phyloP scores from a whole-genome alignment of 2,329 filamentous ascomycete genomes.

The Scytalidium lignicola region DNA sequence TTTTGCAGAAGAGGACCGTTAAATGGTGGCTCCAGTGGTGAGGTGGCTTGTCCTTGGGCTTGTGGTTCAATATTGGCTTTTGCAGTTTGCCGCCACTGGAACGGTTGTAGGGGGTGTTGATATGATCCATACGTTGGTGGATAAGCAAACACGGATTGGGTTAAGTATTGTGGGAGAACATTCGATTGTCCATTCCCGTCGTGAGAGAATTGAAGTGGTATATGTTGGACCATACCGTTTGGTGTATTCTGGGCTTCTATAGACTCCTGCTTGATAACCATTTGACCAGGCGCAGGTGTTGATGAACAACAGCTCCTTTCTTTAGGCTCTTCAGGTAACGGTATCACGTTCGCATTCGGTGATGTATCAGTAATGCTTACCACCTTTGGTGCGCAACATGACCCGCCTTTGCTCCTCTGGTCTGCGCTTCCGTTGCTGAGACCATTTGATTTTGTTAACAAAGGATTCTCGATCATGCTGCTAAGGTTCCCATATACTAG shows the following conservation, averaged over 20 bases:
- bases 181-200: conserved; percentile 10
- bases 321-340: conserved; percentile 13
- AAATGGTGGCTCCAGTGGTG: conserved; percentile 10
- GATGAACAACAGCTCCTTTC: conserved; percentile 34
- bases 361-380: conserved; percentile 16
- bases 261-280: conserved; percentile 12
- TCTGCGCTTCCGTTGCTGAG: conserved; percentile 6
- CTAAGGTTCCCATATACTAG: not conserved
- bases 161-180: conserved; percentile 18
- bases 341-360: conserved; percentile 17
- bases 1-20: conserved; percentile 31
- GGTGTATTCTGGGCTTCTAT: conserved; percentile 8
- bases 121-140: conserved; percentile 50
- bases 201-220: conserved; percentile 19
- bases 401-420: conserved; percentile 7
- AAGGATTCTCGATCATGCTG: not conserved
- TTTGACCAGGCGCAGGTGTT: conserved; percentile 12
- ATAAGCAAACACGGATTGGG: conserved; percentile 46
- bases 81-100: conserved; percentile 46
- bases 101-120: conserved; percentile 49
- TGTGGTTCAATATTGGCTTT: conserved; percentile 33
- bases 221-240: conserved; percentile 13
- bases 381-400: conserved; percentile 17
- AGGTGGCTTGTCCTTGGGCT: conserved; percentile 19
- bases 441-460: conserved; percentile 3